phyloP scores from a whole-genome alignment of 164 flowering plant genomes.

The Berberis vulgaris region DNA sequence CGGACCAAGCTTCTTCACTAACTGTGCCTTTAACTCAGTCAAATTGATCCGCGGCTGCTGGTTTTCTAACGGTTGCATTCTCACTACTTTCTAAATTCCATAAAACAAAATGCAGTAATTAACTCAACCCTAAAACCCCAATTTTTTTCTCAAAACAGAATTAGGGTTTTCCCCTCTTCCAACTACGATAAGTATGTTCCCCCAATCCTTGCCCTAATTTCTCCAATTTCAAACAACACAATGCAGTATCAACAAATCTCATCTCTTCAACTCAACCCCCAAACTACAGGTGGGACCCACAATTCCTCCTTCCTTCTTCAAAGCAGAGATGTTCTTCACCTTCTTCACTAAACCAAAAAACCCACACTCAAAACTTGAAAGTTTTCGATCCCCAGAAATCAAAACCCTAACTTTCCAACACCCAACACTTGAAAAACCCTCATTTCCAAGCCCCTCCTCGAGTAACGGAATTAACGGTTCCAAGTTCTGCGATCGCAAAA shows the following conservation, averaged over 20 bases:
- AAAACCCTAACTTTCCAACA: constrained; percentile 32
- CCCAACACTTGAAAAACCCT: constrained; percentile 5
- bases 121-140: constrained; percentile 13
- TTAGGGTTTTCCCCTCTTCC: constrained; percentile 31
- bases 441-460: not conserved
- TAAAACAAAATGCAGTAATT: constrained; percentile 6
- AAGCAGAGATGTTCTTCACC: constrained; percentile 13
- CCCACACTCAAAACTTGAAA: constrained; percentile 15
- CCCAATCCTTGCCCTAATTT: constrained; percentile 18
- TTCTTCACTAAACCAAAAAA: not conserved
- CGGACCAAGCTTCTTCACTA: constrained; percentile 79
- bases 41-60: constrained; percentile 60
- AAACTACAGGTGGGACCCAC: constrained; percentile 23
- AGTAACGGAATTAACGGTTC: constrained; percentile 5
- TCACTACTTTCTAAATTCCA: constrained; percentile 29
- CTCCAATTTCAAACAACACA: constrained; percentile 23
- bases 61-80: constrained; percentile 65
- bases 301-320: not conserved
- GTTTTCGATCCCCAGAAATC: constrained; percentile 10
- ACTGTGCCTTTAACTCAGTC: constrained; percentile 63
- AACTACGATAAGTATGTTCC: constrained; percentile 14
- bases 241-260: constrained; percentile 35
- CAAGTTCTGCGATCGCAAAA: not conserved
- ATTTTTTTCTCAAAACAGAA: constrained; percentile 8
- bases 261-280: constrained; percentile 16